phyloP scores from a whole-genome alignment of 1,284 basidiomycete genomes.

The Tilletiopsis washingtonensis region DNA sequence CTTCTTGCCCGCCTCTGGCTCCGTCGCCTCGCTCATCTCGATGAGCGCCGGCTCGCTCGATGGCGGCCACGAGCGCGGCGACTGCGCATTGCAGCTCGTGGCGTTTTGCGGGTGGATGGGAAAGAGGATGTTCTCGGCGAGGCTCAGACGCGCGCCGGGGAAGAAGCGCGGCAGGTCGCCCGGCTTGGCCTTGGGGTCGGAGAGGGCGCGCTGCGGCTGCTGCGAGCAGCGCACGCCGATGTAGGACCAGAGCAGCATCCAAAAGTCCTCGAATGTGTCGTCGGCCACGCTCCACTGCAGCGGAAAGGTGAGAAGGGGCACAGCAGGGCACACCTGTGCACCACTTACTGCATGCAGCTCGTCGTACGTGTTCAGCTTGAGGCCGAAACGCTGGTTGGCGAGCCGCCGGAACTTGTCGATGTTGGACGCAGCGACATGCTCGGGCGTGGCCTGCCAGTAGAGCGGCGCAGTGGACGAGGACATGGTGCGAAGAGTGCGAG shows the following conservation, averaged over 20 bases:
- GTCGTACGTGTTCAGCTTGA: no score
- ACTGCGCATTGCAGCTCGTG: slow-evolving; percentile 17
- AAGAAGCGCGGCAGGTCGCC: slow-evolving; percentile 7
- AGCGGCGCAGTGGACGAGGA: no score
- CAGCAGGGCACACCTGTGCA: no score
- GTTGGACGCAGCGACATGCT: slow-evolving; percentile 12
- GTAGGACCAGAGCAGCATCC: slow-evolving; percentile 22
- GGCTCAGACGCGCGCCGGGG: neutral
- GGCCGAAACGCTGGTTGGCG: slow-evolving; percentile 16
- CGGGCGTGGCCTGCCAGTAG: slow-evolving; percentile 15
- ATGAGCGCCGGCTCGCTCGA: no score
- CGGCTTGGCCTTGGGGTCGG: slow-evolving; percentile 19
- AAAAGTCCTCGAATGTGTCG: no score
- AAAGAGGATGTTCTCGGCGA: slow-evolving; percentile 21
- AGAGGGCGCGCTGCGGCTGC: slow-evolving; percentile 15
- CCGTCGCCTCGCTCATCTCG: neutral
- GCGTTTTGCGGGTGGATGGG: slow-evolving; percentile 23
- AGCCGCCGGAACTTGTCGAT: slow-evolving; percentile 22
- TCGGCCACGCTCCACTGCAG: no score
- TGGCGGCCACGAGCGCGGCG: slow-evolving; percentile 16
- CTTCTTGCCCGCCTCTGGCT: slow-evolving; percentile 2
- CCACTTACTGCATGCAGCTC: no score
- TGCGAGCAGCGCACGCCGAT: slow-evolving; percentile 14
- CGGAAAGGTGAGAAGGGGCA: no score
- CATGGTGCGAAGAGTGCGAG: no score